Evolutionary conservation across 805 yeast genomes (phyloP), one percentile per base, ranked within the genome.

Genomic region (Cyberlindnera maritima): DNA sequence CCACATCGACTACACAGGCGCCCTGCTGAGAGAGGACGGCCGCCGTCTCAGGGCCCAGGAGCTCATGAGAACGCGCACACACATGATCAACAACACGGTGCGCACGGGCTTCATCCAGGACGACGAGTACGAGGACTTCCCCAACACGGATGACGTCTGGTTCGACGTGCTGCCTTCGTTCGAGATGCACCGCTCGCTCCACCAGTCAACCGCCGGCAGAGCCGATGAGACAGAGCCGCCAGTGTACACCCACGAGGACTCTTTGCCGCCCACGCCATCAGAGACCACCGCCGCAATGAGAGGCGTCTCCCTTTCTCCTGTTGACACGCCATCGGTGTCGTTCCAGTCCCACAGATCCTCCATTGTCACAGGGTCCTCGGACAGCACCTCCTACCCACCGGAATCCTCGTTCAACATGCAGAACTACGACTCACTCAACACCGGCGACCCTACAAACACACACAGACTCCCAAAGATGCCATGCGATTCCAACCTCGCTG

Each of bases 111-210:
- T 49, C 34, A 41, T 54, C 20, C 7, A 21, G 10, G 52, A 44
- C 7, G 48, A 44, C 25, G 53, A 46, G 42, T 43, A 41, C 45
- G 13, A 19, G 17, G 48, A 42, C 19, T 26, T 49, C 43, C 20
- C 23, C 32, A 3, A 35, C 19, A 4, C 18, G 25, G 17, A 46
- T 17, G 53, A 52, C 23, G 46, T 49, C 10, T 47, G 47, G 12
- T 68, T 79, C 42, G 88, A 83, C 54, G 76, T 83, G 2, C 61
- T 83, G 31, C 90, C 88, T 0, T 80, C 88, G 0, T 83, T 82
- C 57, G 85, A 82, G 51, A 79, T 83, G 82, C 81, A 80, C 56
- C 81, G 79, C 54, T 74, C 68, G 1, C 42, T 70, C 36, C 71
- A 69, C 42, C 57, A 65, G 40, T 76, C 55, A 64, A 74, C 57